Conservation (phyloP, 805 yeast genomes). For the Cyberlindnera subsufficiens region DNA sequence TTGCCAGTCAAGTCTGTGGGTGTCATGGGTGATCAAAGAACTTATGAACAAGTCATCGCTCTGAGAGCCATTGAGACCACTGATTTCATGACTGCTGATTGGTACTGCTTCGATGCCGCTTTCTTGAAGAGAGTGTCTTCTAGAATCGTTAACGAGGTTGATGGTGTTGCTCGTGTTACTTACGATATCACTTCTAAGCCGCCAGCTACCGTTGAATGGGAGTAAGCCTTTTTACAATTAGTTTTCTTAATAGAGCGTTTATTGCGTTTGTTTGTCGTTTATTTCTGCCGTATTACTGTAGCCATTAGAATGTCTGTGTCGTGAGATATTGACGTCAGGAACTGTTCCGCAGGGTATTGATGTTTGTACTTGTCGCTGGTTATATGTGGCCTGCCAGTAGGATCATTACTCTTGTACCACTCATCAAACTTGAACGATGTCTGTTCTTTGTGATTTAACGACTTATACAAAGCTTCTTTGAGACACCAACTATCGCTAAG, state of each 20-base stretch:
- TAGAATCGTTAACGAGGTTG: constrained; percentile 96
- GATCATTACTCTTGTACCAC: constrained; percentile 47
- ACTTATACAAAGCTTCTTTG: constrained; percentile 70
- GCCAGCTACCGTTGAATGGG: constrained; percentile 99
- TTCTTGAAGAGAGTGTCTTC: constrained; percentile 92
- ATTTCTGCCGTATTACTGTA: constrained; percentile 40
- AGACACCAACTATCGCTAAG: constrained; percentile 65
- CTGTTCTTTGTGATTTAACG: constrained; percentile 46
- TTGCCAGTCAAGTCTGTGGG: constrained; percentile 98
- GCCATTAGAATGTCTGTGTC: constrained; percentile 58
- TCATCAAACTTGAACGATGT: constrained; percentile 44
- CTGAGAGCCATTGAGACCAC: constrained; percentile 96
- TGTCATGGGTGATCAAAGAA: constrained; percentile 99
- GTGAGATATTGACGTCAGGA: constrained; percentile 55
- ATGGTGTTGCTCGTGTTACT: constrained; percentile 98
- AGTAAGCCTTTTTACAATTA: constrained; percentile 36
- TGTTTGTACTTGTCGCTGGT: constrained; percentile 27
- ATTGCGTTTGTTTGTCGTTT: not conserved
- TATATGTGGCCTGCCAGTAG: constrained; percentile 40
- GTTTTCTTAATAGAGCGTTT: not conserved
- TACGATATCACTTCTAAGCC: constrained; percentile 99
- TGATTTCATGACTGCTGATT: constrained; percentile 99
- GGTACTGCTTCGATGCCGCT: constrained; percentile 89
- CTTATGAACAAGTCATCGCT: constrained; percentile 98
- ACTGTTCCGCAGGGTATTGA: constrained; percentile 33